These are phyloP conservation scores for Pseudozyma tsukubaensis DNA, from an alignment of 1,284 basidiomycete species.

Conservation along the genomic window DNA sequence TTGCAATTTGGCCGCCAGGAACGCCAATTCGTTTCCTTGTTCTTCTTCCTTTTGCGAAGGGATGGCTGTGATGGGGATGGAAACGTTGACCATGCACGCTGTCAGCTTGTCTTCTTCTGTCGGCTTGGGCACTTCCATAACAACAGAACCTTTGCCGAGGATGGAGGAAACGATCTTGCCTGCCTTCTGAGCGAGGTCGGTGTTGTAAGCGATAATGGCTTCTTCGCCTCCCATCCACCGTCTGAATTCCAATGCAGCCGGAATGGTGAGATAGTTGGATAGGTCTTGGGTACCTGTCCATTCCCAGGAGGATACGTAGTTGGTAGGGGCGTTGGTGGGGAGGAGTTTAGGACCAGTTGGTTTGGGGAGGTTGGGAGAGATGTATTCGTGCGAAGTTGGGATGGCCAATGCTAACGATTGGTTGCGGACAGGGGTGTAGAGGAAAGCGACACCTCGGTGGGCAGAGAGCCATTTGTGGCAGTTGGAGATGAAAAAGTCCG, in stretches of 20 bases:
- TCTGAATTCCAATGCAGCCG: constrained; percentile 80
- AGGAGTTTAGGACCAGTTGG: constrained; percentile 15
- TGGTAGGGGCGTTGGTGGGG: constrained; percentile 22
- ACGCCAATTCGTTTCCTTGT: constrained; percentile 4
- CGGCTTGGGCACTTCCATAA: constrained; percentile 18
- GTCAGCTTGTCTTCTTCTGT: constrained; percentile 20
- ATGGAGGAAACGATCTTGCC: constrained; percentile 75
- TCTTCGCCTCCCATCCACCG: constrained; percentile 84
- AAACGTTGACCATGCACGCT: constrained; percentile 49
- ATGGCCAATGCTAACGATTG: constrained; percentile 81
- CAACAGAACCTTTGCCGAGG: constrained; percentile 61
- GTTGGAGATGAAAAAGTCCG: constrained; percentile 66
- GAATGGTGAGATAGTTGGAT: constrained; percentile 40
- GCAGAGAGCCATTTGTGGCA: constrained; percentile 72
- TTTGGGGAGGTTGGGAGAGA: constrained; percentile 15
- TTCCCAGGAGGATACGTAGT: constrained; percentile 48
- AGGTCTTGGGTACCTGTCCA: constrained; percentile 48
- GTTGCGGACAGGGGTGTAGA: constrained; percentile 84
- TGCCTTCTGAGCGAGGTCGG: constrained; percentile 78
- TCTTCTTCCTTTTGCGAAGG: neutral
- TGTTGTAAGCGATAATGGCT: constrained; percentile 81
- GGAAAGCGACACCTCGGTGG: constrained; percentile 78
- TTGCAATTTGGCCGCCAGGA: constrained; percentile 21
- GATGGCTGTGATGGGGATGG: constrained; percentile 23
- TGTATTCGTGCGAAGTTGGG: constrained; percentile 73